Evolutionary conservation across 495 filamentous ascomycete species (phyloP).

Genomic region (Tuber magnatum): DNA sequence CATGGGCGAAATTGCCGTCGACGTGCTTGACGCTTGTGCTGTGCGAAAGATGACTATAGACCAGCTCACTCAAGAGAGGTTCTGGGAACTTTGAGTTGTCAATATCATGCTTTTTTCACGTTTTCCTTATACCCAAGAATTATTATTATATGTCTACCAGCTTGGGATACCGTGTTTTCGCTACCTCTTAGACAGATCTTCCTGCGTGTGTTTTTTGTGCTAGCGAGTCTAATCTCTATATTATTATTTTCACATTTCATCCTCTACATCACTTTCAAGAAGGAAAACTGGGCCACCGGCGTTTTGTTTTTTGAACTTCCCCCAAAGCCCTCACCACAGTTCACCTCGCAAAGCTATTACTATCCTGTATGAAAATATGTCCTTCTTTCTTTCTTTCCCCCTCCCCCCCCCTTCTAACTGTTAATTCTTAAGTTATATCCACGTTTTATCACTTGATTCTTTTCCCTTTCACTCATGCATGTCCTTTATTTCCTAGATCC

Average conservation of each 20-base stretch:
- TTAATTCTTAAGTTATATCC: neutral
- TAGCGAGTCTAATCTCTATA: neutral
- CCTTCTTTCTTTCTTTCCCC: neutral
- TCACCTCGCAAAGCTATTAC: neutral
- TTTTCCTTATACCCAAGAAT: neutral
- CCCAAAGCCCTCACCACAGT: neutral
- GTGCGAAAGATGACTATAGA: constrained; percentile 31
- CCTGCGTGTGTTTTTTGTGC: neutral
- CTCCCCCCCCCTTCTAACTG: neutral
- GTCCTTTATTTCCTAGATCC: neutral
- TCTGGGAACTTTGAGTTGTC: constrained; percentile 31
- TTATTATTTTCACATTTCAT: neutral
- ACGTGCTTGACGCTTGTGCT: constrained; percentile 37
- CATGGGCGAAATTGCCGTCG: constrained; percentile 35
- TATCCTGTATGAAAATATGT: neutral
- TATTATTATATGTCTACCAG: neutral
- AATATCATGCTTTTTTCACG: neutral
- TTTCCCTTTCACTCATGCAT: neutral
- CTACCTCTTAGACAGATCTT: neutral
- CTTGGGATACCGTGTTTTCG: neutral
- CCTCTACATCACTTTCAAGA: neutral
- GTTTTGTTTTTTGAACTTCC: neutral
- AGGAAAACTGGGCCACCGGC: neutral
- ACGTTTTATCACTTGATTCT: neutral
- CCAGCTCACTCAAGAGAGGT: constrained; percentile 22